Conservation (phyloP, 2,329 filamentous ascomycete genomes). For the Calonectria montana region DNA sequence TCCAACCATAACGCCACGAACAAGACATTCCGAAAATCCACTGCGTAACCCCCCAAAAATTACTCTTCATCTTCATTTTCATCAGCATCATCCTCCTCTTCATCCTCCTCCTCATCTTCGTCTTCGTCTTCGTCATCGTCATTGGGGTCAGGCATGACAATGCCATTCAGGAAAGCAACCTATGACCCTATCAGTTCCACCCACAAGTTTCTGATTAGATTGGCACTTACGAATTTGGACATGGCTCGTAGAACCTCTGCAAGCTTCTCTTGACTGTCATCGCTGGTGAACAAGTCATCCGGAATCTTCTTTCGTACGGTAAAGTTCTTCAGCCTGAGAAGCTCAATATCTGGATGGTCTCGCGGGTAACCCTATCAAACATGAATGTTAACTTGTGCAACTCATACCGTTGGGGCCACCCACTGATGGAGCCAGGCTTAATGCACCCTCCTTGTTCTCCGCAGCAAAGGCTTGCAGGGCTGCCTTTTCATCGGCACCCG, state of each 20-base stretch:
- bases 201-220: not conserved
- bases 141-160: constrained; percentile 77
- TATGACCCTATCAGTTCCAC: constrained; percentile 45
- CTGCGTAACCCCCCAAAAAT: not conserved
- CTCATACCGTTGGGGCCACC: constrained; percentile 36
- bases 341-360: constrained; percentile 81
- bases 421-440: constrained; percentile 90
- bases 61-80: constrained; percentile 25
- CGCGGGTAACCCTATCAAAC: constrained; percentile 77
- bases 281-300: constrained; percentile 72
- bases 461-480: constrained; percentile 77
- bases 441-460: constrained; percentile 77
- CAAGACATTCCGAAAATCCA: not conserved
- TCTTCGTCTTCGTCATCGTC: constrained; percentile 55
- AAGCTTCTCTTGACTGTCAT: constrained; percentile 74
- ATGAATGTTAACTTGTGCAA: constrained; percentile 3
- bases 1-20: not conserved
- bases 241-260: constrained; percentile 73
- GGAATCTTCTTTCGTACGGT: constrained; percentile 75
- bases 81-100: constrained; percentile 4
- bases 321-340: constrained; percentile 84
- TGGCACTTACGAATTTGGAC: constrained; percentile 79
- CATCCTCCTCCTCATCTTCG: constrained; percentile 48
- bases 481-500: constrained; percentile 56
- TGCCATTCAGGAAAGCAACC: constrained; percentile 77